A percentile compares a stretch with the other conserved stretches of the same genome.
Evolutionary conservation across 1,139 yeast genomes (phyloP).

Genomic region (Yamadazyma atlantica): DNA sequence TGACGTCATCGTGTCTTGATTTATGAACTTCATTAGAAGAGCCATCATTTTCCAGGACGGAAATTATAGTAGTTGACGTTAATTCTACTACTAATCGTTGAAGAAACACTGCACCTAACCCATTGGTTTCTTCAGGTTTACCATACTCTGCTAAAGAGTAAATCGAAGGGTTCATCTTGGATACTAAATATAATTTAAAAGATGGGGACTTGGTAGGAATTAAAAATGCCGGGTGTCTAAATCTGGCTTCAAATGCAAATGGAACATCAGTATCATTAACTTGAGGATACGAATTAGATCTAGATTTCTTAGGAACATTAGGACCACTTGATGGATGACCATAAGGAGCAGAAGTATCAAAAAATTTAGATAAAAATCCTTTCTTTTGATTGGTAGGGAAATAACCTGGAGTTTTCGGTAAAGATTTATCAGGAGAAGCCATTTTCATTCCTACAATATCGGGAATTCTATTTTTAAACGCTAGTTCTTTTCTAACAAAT

Average conservation of each 20-base stretch:
- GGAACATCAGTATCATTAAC: conserved; percentile 39
- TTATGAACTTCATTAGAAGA: conserved; percentile 26
- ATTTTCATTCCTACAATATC: conserved; percentile 43
- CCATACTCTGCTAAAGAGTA: conserved; percentile 40
- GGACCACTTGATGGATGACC: conserved; percentile 1
- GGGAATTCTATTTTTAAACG: conserved; percentile 41
- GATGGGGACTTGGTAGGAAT: conserved; percentile 43
- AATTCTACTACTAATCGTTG: conserved; percentile 39
- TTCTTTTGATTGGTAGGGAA: conserved; percentile 14
- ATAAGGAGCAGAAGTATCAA: conserved; percentile 12
- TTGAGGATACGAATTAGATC: conserved; percentile 17
- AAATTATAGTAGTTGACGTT: conserved; percentile 28
- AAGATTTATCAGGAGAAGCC: conserved; percentile 15
- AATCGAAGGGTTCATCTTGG: conserved; percentile 32
- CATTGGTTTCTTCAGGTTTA: conserved; percentile 42
- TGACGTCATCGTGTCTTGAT: conserved; percentile 26
- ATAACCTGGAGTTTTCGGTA: conserved; percentile 21
- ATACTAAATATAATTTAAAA: conserved; percentile 38
- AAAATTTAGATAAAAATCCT: conserved; percentile 24
- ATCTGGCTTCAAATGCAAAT: conserved; percentile 47
- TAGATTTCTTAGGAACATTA: conserved; percentile 1
- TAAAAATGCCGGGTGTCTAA: conserved; percentile 45
- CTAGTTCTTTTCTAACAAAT: conserved; percentile 41
- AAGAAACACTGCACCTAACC: conserved; percentile 47
- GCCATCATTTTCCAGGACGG: conserved; percentile 38